phyloP scores from a whole-genome alignment of 805 yeast species.

The Lipomyces lipofer region DNA sequence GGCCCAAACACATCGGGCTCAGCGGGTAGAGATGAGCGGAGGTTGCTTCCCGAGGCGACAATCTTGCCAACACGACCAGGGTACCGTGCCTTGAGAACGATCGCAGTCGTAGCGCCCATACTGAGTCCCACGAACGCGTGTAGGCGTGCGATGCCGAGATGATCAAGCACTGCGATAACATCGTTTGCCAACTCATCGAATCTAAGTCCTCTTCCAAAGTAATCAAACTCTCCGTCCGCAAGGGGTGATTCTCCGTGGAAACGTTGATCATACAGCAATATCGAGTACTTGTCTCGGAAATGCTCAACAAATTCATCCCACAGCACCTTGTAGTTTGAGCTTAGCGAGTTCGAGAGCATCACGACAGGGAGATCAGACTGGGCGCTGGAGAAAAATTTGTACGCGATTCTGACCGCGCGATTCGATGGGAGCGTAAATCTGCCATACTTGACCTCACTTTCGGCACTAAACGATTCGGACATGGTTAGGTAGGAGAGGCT shows the following conservation, averaged over 20 bases:
- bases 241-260: constrained; percentile 30
- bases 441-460: constrained; percentile 5
- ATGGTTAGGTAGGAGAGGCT: no score
- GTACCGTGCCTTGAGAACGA: constrained; percentile 15
- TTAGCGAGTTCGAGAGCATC: constrained; percentile 25
- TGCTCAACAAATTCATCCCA: constrained; percentile 27
- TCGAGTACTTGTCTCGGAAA: constrained; percentile 19
- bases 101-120: constrained; percentile 30
- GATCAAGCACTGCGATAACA: constrained; percentile 21
- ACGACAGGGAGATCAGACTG: constrained; percentile 17
- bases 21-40: constrained; percentile 11
- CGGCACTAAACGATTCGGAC: no score
- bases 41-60: constrained; percentile 22
- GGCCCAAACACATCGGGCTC: constrained; percentile 19
- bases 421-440: constrained; percentile 7
- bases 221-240: constrained; percentile 18
- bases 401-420: constrained; percentile 10
- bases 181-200: constrained; percentile 27
- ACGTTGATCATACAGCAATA: constrained; percentile 28
- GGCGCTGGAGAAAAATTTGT: constrained; percentile 6
- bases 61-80: constrained; percentile 20
- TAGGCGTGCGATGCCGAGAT: constrained; percentile 18
- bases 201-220: constrained; percentile 17
- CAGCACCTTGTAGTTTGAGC: constrained; percentile 7
- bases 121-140: constrained; percentile 28